A percentile compares a stretch with the other conserved stretches of the same genome.
phyloP scores from a whole-genome alignment of 73 alveolate species.

The Paraurostyla sp. region DNA sequence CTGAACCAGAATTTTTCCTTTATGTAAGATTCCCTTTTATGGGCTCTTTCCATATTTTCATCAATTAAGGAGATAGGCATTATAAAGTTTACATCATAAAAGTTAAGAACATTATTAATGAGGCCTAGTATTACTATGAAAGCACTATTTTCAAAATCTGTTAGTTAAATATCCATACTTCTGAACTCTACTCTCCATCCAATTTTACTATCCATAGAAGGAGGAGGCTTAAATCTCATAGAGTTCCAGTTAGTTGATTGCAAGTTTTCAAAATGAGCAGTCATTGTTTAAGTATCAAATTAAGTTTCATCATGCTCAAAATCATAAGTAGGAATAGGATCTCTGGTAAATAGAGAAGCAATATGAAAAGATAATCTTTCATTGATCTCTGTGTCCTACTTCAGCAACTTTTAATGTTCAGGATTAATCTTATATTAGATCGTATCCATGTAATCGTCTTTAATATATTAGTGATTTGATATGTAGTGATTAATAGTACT shows the following conservation, averaged over 20 bases:
- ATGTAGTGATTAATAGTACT: constrained; percentile 87
- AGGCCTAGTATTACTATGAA: constrained; percentile 67
- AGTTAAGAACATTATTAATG: constrained; percentile 63
- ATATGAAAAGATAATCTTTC: constrained; percentile 91
- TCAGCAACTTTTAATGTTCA: constrained; percentile 77
- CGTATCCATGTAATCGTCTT: constrained; percentile 74
- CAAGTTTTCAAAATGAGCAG: constrained; percentile 96
- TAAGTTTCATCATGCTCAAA: constrained; percentile 69
- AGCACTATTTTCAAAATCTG: constrained; percentile 97
- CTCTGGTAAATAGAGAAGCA: constrained; percentile 90
- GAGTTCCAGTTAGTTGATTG: constrained; percentile 98
- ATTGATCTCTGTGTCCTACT: constrained; percentile 74
- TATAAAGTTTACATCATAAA: constrained; percentile 74
- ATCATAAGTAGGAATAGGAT: constrained; percentile 88
- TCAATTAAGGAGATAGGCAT: constrained; percentile 84
- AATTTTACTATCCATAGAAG: constrained; percentile 85
- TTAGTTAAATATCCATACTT: constrained; percentile 94
- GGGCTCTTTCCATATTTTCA: constrained; percentile 91
- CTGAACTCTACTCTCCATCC: constrained; percentile 98
- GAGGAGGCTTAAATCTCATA: constrained; percentile 98
- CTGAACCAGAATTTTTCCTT: constrained; percentile 91
- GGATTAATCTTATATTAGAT: constrained; percentile 77
- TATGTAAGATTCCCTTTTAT: constrained; percentile 83
- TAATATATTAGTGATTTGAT: constrained; percentile 76
- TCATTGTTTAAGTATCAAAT: constrained; percentile 79